Evolutionary conservation across 257 asterid species (phyloP), one percentile per base, ranked within the genome.

Genomic region (Solanum appendiculatum): DNA sequence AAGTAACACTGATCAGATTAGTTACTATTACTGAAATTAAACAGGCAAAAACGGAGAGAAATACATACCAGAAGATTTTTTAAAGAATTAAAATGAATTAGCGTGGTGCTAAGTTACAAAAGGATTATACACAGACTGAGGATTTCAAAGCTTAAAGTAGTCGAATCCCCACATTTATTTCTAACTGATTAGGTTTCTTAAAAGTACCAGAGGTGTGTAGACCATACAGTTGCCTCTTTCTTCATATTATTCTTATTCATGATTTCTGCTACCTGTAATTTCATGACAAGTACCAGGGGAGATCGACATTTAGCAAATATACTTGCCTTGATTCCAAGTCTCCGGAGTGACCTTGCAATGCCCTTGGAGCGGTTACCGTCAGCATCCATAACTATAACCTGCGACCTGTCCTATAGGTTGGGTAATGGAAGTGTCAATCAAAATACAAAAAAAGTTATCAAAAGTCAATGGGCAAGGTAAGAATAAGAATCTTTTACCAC

Each of bases 321-420:
- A 91, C 96, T 90, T 92, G 92, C 99, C 98, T 93, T 90, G 51
- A 90, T 91, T 88, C 99, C 99, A 85, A 95, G 97, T 90, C 93
- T 94, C 88, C 87, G 90, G 90, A 97, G 89, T 87, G 99, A 93
- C 87, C 99, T 93, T 6, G 98, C 98, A 73, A 95, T 89, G 33
- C 95, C 90, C 90, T 97, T 97, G 83, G 99, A 94, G 74, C 93
- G 94, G 87, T 87, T 89, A 89, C 99, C 99, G 82, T 97, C 93
- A 83, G 95, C 96, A 94, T 97, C 99, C 98, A 97, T 92, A 75
- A 97, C 90, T 86, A 97, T 88, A 89, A 97, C 95, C 94, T 94
- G 95, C 85, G 99, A 92, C 91, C 94, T 92, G 93, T 89, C 94
- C 98, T 94, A 89, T 87, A 91, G 68, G 68, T 48, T 46, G 85